phyloP scores from a whole-genome alignment of 306 rosid genomes.

The Notholithocarpus densiflorus region DNA sequence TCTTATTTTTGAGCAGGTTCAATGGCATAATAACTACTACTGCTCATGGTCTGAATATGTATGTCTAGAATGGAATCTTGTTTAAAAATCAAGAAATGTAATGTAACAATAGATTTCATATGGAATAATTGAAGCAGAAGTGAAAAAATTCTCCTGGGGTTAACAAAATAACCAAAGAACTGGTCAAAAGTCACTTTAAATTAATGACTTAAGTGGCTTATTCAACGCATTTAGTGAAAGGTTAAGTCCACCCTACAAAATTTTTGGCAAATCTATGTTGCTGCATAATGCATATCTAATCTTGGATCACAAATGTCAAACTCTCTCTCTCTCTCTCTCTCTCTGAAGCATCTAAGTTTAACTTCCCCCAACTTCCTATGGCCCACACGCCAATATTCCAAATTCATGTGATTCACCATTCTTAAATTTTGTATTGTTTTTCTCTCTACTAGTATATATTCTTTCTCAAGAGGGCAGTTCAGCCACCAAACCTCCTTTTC shows the following conservation, averaged over 20 bases:
- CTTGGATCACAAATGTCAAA: slow-evolving; percentile 46
- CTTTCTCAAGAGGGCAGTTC: neutral
- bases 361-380: slow-evolving; percentile 30
- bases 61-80: neutral
- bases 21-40: no score
- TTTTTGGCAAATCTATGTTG: slow-evolving; percentile 41
- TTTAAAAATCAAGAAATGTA: neutral
- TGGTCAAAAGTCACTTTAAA: slow-evolving; percentile 19
- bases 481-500: slow-evolving; percentile 30
- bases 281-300: neutral
- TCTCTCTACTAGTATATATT: slow-evolving; percentile 15
- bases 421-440: slow-evolving; percentile 3
- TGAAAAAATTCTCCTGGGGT: slow-evolving; percentile 3
- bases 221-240: slow-evolving; percentile 43
- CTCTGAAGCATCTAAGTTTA: slow-evolving; percentile 13
- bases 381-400: slow-evolving; percentile 40
- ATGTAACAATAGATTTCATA: neutral
- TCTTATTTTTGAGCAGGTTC: no score
- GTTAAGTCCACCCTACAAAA: slow-evolving; percentile 33
- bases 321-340: slow-evolving; percentile 21
- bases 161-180: slow-evolving; percentile 13
- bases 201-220: slow-evolving; percentile 27
- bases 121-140: neutral
- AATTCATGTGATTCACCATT: slow-evolving; percentile 13
- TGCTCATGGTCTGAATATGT: neutral